Conservation (phyloP, 108 stramenopile genomes). For the Poteriospumella lacustris region DNA sequence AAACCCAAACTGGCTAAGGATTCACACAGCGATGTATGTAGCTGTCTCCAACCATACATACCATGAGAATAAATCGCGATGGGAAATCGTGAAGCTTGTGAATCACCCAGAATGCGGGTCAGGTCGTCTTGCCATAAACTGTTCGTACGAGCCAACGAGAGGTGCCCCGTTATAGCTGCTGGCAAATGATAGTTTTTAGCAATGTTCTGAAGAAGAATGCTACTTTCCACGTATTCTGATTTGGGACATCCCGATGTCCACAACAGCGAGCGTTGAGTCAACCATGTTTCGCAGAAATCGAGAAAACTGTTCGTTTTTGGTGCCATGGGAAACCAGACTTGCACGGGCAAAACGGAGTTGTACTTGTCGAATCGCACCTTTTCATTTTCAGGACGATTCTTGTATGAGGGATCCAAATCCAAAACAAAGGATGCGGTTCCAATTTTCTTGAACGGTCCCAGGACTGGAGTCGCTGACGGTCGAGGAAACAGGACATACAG, state of each 20-base stretch:
- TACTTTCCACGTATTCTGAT: background rate
- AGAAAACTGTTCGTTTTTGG: background rate
- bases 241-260: background rate
- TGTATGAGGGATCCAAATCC: background rate
- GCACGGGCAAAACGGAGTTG: background rate
- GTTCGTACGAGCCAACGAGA: background rate
- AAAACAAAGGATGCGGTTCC: background rate
- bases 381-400: background rate
- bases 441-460: background rate
- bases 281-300: background rate
- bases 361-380: no score
- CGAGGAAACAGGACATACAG: background rate
- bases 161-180: background rate
- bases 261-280: background rate
- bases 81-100: background rate
- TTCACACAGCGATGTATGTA: conserved; percentile 1
- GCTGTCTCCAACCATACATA: conserved; percentile 18
- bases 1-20: background rate
- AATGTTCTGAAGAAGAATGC: background rate
- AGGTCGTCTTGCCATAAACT: background rate
- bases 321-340: background rate
- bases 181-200: background rate
- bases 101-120: background rate
- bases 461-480: background rate
- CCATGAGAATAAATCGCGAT: conserved; percentile 18